These are phyloP conservation scores for Xerocomus minutiporus DNA, from an alignment of 1,284 basidiomycete species.

Conservation along the genomic window DNA sequence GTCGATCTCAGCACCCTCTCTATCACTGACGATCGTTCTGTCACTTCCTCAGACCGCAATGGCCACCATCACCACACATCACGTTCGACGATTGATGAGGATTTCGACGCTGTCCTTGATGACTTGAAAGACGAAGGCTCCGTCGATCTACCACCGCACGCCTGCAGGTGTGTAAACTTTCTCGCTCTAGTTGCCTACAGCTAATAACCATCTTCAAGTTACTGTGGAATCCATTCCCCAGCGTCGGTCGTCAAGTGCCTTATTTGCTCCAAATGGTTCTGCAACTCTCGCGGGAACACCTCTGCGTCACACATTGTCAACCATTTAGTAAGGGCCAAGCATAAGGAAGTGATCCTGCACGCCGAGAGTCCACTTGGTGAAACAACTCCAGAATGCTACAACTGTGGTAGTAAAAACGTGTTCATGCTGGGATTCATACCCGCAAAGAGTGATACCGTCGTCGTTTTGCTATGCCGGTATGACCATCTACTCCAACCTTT, in stretches of 20 bases:
- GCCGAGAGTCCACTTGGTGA: conserved; percentile 94
- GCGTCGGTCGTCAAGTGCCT: conserved; percentile 97
- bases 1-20: conserved; percentile 66
- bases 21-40: conserved; percentile 51
- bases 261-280: conserved; percentile 97
- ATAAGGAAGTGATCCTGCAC: conserved; percentile 97
- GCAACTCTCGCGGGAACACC: conserved; percentile 98
- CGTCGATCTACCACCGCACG: conserved; percentile 83
- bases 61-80: conserved; percentile 34
- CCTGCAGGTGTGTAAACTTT: conserved; percentile 74
- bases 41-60: conserved; percentile 35
- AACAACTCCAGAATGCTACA: conserved; percentile 97
- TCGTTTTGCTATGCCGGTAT: conserved; percentile 94
- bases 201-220: conserved; percentile 48
- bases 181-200: not conserved
- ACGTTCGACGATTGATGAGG: conserved; percentile 61
- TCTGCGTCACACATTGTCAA: conserved; percentile 99
- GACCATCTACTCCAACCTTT: conserved; percentile 26
- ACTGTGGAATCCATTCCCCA: conserved; percentile 98
- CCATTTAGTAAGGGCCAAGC: conserved; percentile 97
- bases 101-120: conserved; percentile 82
- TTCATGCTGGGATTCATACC: conserved; percentile 99
- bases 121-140: conserved; percentile 83
- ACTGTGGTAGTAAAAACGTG: conserved; percentile 99
- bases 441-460: conserved; percentile 97